phyloP scores from a whole-genome alignment of 176 grass and related monocot genomes.

The Luzula sylvatica region DNA sequence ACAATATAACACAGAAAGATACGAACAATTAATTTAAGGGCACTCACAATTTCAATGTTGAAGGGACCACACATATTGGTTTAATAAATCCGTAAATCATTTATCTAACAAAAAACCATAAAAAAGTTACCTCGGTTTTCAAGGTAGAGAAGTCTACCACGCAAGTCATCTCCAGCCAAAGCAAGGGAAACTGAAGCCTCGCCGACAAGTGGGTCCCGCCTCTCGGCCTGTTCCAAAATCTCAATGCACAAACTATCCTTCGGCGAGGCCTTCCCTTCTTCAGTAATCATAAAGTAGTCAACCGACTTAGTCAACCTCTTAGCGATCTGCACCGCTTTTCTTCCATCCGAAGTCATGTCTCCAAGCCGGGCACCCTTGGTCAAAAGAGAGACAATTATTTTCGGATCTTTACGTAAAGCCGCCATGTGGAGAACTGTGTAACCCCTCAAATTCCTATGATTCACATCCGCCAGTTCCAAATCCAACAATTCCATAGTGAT shows the following conservation, averaged over 20 bases:
- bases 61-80: no score
- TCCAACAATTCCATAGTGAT: slow-evolving; percentile 83
- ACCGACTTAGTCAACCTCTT: slow-evolving; percentile 46
- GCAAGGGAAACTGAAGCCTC: slow-evolving; percentile 79
- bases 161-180: slow-evolving; percentile 41
- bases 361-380: slow-evolving; percentile 73
- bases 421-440: slow-evolving; percentile 88
- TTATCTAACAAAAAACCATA: background rate
- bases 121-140: slow-evolving; percentile 71
- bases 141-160: slow-evolving; percentile 51
- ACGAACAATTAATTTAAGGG: background rate
- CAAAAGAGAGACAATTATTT: slow-evolving; percentile 82
- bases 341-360: slow-evolving; percentile 56
- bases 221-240: slow-evolving; percentile 73
- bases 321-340: slow-evolving; percentile 76
- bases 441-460: slow-evolving; percentile 58
- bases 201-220: slow-evolving; percentile 42
- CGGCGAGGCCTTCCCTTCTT: slow-evolving; percentile 45
- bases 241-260: slow-evolving; percentile 65
- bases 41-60: background rate
- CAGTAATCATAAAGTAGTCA: slow-evolving; percentile 35
- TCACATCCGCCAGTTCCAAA: slow-evolving; percentile 73
- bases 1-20: no score
- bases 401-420: slow-evolving; percentile 72
- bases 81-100: no score